phyloP scores from a whole-genome alignment of 2,329 filamentous ascomycete species.

The Albifimbria verrucaria region DNA sequence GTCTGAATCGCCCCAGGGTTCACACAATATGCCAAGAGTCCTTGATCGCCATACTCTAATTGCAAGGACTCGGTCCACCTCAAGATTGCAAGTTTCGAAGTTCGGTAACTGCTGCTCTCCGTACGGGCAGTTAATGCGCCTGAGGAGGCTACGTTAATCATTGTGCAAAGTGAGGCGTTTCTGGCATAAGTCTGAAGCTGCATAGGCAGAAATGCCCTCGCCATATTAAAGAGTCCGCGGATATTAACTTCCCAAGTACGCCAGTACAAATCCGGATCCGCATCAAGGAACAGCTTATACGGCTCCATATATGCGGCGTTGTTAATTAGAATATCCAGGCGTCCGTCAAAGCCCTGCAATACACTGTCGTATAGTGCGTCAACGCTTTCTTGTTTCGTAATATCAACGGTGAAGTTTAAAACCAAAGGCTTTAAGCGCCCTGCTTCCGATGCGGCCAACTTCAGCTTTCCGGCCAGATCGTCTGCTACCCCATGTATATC shows the following conservation, averaged over 20 bases:
- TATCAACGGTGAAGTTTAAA: constrained; percentile 7
- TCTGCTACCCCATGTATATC: constrained; percentile 13
- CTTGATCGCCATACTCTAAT: constrained; percentile 39
- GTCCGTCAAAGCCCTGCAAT: constrained; percentile 7
- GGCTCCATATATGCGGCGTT: constrained; percentile 13
- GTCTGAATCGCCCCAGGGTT: constrained; percentile 37
- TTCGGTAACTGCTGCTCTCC: neutral
- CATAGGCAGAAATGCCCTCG: constrained; percentile 11
- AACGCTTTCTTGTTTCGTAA: constrained; percentile 12
- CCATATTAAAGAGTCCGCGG: neutral
- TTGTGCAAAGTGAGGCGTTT: constrained; percentile 18
- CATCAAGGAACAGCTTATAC: constrained; percentile 11
- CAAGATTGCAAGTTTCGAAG: constrained; percentile 16
- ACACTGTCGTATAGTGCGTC: constrained; percentile 5
- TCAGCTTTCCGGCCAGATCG: constrained; percentile 12
- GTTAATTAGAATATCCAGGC: constrained; percentile 5
- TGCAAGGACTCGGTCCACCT: constrained; percentile 46
- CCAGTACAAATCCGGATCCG: constrained; percentile 14
- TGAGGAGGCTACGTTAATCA: constrained; percentile 36
- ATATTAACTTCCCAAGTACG: neutral
- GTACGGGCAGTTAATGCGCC: neutral
- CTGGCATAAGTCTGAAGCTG: constrained; percentile 6
- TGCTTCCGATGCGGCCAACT: constrained; percentile 11
- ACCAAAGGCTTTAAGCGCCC: constrained; percentile 11
- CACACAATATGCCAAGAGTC: constrained; percentile 34